Base-by-base conservation (phyloP, 176 grass and related monocot species). In the Paspalum vaginatum region DNA sequence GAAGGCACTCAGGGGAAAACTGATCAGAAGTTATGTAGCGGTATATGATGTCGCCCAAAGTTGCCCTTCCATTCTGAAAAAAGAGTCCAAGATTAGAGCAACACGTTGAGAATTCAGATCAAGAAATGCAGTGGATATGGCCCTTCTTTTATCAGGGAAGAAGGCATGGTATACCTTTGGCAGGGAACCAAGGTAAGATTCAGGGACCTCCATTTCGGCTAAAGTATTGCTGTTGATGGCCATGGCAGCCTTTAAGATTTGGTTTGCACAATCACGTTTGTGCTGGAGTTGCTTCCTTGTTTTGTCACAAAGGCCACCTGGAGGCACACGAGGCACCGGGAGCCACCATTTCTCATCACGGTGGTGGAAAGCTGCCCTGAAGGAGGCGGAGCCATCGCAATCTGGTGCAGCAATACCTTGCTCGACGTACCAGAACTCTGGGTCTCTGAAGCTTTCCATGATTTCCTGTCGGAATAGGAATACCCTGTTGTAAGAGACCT, bases 351-450 rank as follows among this genome's bases (percentile, higher is more conserved):
- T 94, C 47, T 91, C 92, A 39, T 94, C 88, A 26, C 84, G 84
- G 8, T 79, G 84, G 16, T 87, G 81, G 78, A 91, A 79, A 13
- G 84, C 59, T n/a, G 76, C 44, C 59, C 90, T 81, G 43, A 93
- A 94, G 4, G 92, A 91, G 20, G 69, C 92, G 0, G 92, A 94
- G 32, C 92, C 93, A n/a, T 95, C 96, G 14, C 84, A 91, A 26
- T 99, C 93, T 0, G 86, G 81, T 8, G 92, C 90, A n/a, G 88
- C 65, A 15, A 95, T 93, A 44, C 96, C 96, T 89, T 99, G 96
- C 16, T 99, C 96, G 11, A 91, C 92, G n/a, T 99, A 99, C 96
- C 96, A 99, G 78, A 99, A 99, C 40, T 99, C 96, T 9, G 92
- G 61, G 16, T 90, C 92, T 55, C 24, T 88, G 76, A 95, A 93